Conservation (phyloP, 2,329 filamentous ascomycete genomes). For the Alternaria atra region DNA sequence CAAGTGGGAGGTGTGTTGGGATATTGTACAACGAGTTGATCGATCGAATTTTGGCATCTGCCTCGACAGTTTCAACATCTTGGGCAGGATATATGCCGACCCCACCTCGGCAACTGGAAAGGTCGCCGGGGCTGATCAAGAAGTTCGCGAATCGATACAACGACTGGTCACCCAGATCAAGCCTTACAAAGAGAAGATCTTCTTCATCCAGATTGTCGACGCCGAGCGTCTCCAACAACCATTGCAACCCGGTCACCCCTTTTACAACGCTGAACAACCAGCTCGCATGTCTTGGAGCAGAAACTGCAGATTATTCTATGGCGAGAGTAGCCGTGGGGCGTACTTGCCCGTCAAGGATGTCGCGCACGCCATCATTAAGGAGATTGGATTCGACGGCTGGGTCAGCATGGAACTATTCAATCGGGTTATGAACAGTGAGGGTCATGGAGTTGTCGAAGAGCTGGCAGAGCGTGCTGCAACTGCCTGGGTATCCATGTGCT, state of each 20-base stretch:
- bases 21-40: slow-evolving; percentile 71
- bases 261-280: slow-evolving; percentile 66
- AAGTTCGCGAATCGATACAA: slow-evolving; percentile 63
- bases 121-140: slow-evolving; percentile 63
- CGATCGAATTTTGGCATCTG: slow-evolving; percentile 78
- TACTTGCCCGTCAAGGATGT: slow-evolving; percentile 74
- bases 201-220: slow-evolving; percentile 81
- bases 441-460: slow-evolving; percentile 62
- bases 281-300: slow-evolving; percentile 80
- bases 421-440: slow-evolving; percentile 63
- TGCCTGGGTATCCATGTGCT: slow-evolving; percentile 62
- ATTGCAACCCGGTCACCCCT: slow-evolving; percentile 65
- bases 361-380: slow-evolving; percentile 67
- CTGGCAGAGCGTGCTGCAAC: slow-evolving; percentile 62
- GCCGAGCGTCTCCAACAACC: slow-evolving; percentile 70
- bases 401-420: slow-evolving; percentile 77
- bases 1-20: slow-evolving; percentile 77
- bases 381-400: slow-evolving; percentile 73
- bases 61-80: slow-evolving; percentile 81
- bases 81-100: slow-evolving; percentile 75
- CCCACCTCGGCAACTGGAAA: slow-evolving; percentile 64
- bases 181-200: slow-evolving; percentile 69
- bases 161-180: slow-evolving; percentile 62
- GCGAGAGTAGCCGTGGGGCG: slow-evolving; percentile 67
- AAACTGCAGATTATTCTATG: slow-evolving; percentile 76